Evolutionary conservation across 2,329 filamentous ascomycete genomes (phyloP).

Genomic region (Aspergillus pseudonomiae): DNA sequence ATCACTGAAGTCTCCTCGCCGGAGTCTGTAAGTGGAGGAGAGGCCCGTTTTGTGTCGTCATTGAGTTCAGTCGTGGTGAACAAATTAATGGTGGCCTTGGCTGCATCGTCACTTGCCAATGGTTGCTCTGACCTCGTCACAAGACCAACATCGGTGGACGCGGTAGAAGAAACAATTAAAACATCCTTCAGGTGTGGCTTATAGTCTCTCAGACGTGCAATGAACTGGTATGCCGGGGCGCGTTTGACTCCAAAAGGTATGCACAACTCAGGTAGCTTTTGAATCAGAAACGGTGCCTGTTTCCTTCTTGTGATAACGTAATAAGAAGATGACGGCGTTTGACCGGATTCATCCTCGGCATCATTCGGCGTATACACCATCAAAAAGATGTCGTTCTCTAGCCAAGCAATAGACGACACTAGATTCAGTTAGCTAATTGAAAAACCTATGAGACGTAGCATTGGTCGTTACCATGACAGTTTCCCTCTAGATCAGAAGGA

Average conservation of each 20-base stretch:
- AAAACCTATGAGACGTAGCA: not conserved
- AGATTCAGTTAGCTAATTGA: constrained; percentile 22
- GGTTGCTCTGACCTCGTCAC: constrained; percentile 73
- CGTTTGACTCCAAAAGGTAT: constrained; percentile 69
- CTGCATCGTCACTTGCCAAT: constrained; percentile 63
- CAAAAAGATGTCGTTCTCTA: constrained; percentile 85
- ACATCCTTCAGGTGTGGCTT: constrained; percentile 78
- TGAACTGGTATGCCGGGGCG: constrained; percentile 73
- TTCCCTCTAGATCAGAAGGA: constrained; percentile 66
- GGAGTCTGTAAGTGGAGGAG: constrained; percentile 69
- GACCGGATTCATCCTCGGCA: constrained; percentile 57
- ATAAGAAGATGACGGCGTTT: constrained; percentile 68
- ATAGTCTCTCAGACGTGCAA: constrained; percentile 77
- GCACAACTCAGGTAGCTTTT: constrained; percentile 74
- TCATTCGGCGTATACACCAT: constrained; percentile 70
- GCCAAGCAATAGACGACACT: constrained; percentile 82
- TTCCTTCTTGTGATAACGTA: constrained; percentile 75
- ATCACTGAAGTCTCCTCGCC: constrained; percentile 75
- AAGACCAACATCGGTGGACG: constrained; percentile 76
- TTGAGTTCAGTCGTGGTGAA: constrained; percentile 65
- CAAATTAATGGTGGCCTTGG: constrained; percentile 63
- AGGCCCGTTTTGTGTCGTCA: constrained; percentile 75
- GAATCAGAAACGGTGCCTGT: constrained; percentile 66
- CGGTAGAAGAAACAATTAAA: constrained; percentile 79
- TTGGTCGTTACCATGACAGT: constrained; percentile 64